Evolutionary conservation across 805 yeast genomes (phyloP).

Genomic region (Saturnispora gosingensis): DNA sequence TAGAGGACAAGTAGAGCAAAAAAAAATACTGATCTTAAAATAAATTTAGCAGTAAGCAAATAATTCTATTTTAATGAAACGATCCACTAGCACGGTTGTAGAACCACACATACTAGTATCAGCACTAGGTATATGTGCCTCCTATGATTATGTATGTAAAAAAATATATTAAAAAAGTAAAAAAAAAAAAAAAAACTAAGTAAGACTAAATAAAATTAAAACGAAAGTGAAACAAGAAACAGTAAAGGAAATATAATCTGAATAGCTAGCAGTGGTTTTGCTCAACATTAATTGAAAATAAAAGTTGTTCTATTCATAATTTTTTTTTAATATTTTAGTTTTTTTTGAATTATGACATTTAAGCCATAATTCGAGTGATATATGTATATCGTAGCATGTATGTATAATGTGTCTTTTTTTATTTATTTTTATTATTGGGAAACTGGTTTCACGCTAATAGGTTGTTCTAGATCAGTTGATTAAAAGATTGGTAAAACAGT

Average conservation of each 20-base stretch:
- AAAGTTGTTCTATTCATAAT: neutral
- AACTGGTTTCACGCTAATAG: too few relatives aligned
- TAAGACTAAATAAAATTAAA: neutral
- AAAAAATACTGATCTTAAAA: neutral
- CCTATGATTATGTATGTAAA: neutral
- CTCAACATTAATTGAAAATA: neutral
- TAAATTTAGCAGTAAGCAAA: neutral
- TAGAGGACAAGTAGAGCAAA: neutral
- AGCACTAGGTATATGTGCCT: too few relatives aligned
- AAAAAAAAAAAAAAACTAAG: neutral
- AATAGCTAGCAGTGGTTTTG: neutral
- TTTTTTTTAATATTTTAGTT: too few relatives aligned
- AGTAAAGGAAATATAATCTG: neutral
- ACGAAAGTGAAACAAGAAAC: neutral
- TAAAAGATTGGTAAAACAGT: neutral
- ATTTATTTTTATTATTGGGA: neutral
- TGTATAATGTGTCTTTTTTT: neutral
- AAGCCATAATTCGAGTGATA: neutral
- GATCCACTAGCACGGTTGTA: neutral
- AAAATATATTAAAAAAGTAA: neutral
- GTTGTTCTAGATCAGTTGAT: neutral
- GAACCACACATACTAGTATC: too few relatives aligned
- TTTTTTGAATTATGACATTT: neutral
- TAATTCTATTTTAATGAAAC: neutral
- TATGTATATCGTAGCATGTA: neutral